A percentile compares a stretch with the other conserved stretches of the same genome.
Conservation (phyloP, 2,329 filamentous ascomycete species). For the Fusarium chuoi region DNA sequence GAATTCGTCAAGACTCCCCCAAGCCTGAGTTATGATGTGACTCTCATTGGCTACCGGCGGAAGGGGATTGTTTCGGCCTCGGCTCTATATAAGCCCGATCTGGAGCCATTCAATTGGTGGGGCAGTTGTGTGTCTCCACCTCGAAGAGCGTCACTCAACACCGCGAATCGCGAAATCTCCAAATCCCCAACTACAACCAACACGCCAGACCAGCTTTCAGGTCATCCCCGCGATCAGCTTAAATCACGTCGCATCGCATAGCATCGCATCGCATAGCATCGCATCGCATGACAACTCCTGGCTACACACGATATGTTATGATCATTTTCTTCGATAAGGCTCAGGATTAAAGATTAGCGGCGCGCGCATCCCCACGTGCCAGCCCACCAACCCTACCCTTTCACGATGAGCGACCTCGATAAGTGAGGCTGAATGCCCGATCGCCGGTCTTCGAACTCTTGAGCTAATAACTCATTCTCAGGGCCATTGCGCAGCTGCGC, state of each 20-base stretch:
- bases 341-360: constrained; percentile 24
- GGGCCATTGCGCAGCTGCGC: constrained; percentile 94
- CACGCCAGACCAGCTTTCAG: constrained; percentile 12
- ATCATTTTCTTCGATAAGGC: constrained; percentile 9
- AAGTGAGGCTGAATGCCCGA: constrained; percentile 64
- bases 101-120: constrained; percentile 7
- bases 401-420: constrained; percentile 90
- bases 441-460: constrained; percentile 4
- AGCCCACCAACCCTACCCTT: constrained; percentile 9
- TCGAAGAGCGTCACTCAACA: constrained; percentile 17
- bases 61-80: constrained; percentile 9
- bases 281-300: neutral
- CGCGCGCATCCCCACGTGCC: constrained; percentile 38
- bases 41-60: constrained; percentile 38
- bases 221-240: neutral
- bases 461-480: constrained; percentile 51
- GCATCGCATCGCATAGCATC: neutral
- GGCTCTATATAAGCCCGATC: constrained; percentile 31
- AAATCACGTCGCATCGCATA: neutral
- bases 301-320: constrained; percentile 43
- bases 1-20: constrained; percentile 37
- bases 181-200: constrained; percentile 24
- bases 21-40: constrained; percentile 33
- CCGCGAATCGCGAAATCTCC: constrained; percentile 34
- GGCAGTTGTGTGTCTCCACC: constrained; percentile 7